phyloP scores from a whole-genome alignment of 345 rosid genomes.

The Euphorbia tirucalli region DNA sequence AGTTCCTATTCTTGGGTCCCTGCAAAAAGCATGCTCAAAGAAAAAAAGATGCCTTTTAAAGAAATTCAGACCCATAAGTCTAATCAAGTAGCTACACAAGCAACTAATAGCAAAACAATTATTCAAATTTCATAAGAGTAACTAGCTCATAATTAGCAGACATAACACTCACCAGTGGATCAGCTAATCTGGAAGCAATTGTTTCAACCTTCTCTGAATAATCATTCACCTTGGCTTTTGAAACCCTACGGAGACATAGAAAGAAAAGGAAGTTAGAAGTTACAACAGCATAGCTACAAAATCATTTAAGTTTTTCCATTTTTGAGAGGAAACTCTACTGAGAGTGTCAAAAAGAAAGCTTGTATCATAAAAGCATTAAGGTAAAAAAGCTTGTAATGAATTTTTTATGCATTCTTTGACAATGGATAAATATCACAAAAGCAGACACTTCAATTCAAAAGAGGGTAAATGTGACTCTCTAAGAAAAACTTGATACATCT shows the following conservation, averaged over 20 bases:
- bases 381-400: not conserved
- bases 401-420: not conserved
- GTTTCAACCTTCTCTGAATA: slow-evolving; percentile 77
- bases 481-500: not conserved
- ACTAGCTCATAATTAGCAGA: not conserved
- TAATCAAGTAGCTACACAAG: too few relatives aligned
- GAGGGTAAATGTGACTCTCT: not conserved
- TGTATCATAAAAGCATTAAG: not conserved
- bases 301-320: not conserved
- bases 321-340: not conserved
- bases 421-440: not conserved
- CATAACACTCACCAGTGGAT: slow-evolving; percentile 42
- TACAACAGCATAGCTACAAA: not conserved
- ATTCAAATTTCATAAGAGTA: too few relatives aligned
- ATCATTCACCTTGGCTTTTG: slow-evolving; percentile 71
- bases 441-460: not conserved
- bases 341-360: not conserved
- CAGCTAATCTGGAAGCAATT: slow-evolving; percentile 58
- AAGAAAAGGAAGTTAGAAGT: slow-evolving; percentile 7
- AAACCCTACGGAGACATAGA: slow-evolving; percentile 41
- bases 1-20: too few relatives aligned
- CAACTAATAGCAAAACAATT: too few relatives aligned
- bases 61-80: too few relatives aligned
- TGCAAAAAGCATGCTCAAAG: not conserved
- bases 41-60: not conserved